Conservation (phyloP, 1,284 basidiomycete genomes). For the Sparassis latifolia region DNA sequence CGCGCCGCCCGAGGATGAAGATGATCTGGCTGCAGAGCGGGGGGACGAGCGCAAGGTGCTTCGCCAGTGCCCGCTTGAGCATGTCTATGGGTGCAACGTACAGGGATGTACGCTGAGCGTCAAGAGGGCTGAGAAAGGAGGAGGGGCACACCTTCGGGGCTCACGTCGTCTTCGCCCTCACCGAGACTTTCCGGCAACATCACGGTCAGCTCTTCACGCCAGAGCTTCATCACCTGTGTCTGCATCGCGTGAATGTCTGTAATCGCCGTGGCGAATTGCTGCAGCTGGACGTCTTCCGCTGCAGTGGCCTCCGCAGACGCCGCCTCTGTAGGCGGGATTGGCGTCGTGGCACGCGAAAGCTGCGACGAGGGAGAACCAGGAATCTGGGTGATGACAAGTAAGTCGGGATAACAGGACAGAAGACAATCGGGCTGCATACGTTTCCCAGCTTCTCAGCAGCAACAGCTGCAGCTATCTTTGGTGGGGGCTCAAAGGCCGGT, state of each 20-base stretch:
- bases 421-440: slow-evolving; percentile 3
- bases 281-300: slow-evolving; percentile 54
- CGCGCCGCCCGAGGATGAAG: slow-evolving; percentile 69
- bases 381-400: not conserved
- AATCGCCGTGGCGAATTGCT: slow-evolving; percentile 57
- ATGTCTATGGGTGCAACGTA: slow-evolving; percentile 47
- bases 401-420: not conserved
- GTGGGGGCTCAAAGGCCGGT: slow-evolving; percentile 30
- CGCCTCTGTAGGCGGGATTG: slow-evolving; percentile 40
- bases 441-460: slow-evolving; percentile 29
- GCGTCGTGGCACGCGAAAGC: slow-evolving; percentile 43
- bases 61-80: slow-evolving; percentile 45
- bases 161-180: slow-evolving; percentile 27
- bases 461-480: slow-evolving; percentile 24
- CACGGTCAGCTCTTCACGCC: slow-evolving; percentile 58
- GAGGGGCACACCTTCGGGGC: slow-evolving; percentile 43
- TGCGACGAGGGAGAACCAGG: slow-evolving; percentile 9
- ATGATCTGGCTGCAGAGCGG: slow-evolving; percentile 61
- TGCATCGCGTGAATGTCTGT: slow-evolving; percentile 59
- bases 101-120: slow-evolving; percentile 17
- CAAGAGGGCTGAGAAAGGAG: not conserved
- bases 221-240: slow-evolving; percentile 44
- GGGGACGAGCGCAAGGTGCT: slow-evolving; percentile 42
- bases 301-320: slow-evolving; percentile 46
- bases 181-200: slow-evolving; percentile 42